Evolutionary conservation across 768 basidiomycete genomes (phyloP).

Genomic region (Leccinum longicurvipes): DNA sequence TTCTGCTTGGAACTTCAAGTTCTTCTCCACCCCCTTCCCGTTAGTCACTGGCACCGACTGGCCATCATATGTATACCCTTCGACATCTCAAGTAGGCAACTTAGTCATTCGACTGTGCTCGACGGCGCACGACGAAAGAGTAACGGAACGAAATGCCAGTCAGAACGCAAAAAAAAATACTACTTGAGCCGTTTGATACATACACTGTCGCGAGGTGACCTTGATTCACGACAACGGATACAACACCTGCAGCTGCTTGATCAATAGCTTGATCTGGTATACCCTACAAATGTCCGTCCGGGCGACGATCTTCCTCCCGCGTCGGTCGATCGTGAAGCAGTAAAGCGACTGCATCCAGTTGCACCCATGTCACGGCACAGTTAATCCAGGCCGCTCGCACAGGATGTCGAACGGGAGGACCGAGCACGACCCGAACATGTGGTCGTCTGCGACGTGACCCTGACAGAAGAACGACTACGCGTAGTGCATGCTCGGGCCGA

Average conservation of each 20-base stretch:
- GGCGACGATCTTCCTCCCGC: slow-evolving; percentile 17
- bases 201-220: slow-evolving; percentile 16
- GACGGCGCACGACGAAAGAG: too few relatives aligned
- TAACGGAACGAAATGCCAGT: neutral
- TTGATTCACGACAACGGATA: slow-evolving; percentile 22
- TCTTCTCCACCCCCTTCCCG: too few relatives aligned
- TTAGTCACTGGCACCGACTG: too few relatives aligned
- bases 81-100: too few relatives aligned
- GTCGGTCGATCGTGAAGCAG: slow-evolving; percentile 22
- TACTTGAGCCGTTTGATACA: neutral
- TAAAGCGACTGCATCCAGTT: slow-evolving; percentile 26
- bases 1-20: too few relatives aligned
- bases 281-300: slow-evolving; percentile 27
- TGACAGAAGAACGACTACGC: slow-evolving; percentile 27
- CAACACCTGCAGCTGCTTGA: slow-evolving; percentile 18
- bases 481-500: slow-evolving; percentile 29
- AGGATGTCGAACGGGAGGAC: slow-evolving; percentile 28
- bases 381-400: slow-evolving; percentile 23
- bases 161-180: neutral
- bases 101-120: too few relatives aligned
- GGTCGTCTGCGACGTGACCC: slow-evolving; percentile 23
- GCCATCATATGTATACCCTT: too few relatives aligned
- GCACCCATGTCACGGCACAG: slow-evolving; percentile 25
- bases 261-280: slow-evolving; percentile 31
- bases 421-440: slow-evolving; percentile 21